Evolutionary conservation across 1,284 basidiomycete genomes (phyloP), one percentile per base, ranked within the genome.

Genomic region (Trametes pubescens): DNA sequence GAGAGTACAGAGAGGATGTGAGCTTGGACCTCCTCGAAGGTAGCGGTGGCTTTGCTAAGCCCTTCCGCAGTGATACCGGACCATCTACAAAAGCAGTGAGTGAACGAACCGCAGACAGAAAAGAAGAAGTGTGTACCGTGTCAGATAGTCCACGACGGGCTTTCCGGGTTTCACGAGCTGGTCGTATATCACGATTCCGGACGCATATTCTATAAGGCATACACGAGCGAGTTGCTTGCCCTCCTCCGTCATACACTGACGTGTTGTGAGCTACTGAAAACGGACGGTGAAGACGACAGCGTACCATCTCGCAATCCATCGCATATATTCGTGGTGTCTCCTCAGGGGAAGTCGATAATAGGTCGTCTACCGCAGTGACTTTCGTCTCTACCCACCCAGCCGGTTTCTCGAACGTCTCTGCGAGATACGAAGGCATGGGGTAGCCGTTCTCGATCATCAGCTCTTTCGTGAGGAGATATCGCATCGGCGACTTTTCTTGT

Each of bases 271-370:
- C 4, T 21, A 4, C 69, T 21, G 2, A 62, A 62, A 61, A 14
- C 61, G 55, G 1, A 4, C 11, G 4, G 8, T 69, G 37, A n/a
- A 34, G 37, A 5, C 51, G 11, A 22, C 63, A 9, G 67, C 85
- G 63, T 67, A 94, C 95, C 95, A 98, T 98, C 77, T 98, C 95
- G 75, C 96, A 98, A 80, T 98, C 96, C 46, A 98, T 83, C 4
- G 89, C 86, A 62, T 87, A 89, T 40, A 91, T 81, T 62, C 79
- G 82, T 8, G 82, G 73, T 43, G 49, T 77, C 61, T 35, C 72
- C 64, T 63, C 75, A 73, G 63, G 70, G 56, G 59, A 74, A 66
- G 73, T 32, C 43, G 62, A 40, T 51, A 66, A 32, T 1, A 68
- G 40, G 66, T 72, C 57, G 61, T 71, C 58, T 63, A 66, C 73